Evolutionary conservation across 306 rosid species (phyloP).

Genomic region (Quercus parvula): DNA sequence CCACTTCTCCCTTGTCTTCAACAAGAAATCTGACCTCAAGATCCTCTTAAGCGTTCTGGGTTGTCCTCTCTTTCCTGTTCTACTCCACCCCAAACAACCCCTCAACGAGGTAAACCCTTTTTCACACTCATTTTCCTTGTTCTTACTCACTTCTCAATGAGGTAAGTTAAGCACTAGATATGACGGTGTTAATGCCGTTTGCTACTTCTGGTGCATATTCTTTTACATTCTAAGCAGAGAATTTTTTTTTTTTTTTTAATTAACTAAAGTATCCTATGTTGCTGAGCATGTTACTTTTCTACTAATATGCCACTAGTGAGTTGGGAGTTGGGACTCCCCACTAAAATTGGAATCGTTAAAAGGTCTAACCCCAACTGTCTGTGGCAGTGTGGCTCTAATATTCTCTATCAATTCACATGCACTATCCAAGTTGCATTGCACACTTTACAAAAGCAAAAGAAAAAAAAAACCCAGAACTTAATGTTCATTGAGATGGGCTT

Average conservation of each 20-base stretch:
- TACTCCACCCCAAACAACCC: slow-evolving; percentile 41
- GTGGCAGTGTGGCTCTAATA: neutral
- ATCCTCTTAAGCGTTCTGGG: slow-evolving; percentile 86
- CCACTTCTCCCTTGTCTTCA: slow-evolving; percentile 56
- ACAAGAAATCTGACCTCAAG: slow-evolving; percentile 68
- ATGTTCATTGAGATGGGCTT: neutral
- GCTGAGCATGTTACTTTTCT: neutral
- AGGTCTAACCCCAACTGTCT: neutral
- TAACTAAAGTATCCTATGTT: too few species aligned
- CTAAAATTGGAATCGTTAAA: neutral
- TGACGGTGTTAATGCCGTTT: too few species aligned
- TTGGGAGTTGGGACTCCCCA: neutral
- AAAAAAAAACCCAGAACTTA: neutral
- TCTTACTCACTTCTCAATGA: too few species aligned
- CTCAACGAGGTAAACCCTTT: slow-evolving; percentile 46
- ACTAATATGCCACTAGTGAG: neutral
- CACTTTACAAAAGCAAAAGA: neutral
- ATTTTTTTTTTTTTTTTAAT: too few species aligned
- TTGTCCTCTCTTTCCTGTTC: slow-evolving; percentile 86
- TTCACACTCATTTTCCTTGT: too few species aligned
- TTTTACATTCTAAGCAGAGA: too few species aligned
- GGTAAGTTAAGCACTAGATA: too few species aligned
- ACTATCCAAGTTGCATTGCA: neutral
- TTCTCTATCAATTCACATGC: neutral
- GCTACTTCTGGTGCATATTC: too few species aligned